Evolutionary conservation across 768 basidiomycete species (phyloP).

Genomic region (Piloderma croceum): DNA sequence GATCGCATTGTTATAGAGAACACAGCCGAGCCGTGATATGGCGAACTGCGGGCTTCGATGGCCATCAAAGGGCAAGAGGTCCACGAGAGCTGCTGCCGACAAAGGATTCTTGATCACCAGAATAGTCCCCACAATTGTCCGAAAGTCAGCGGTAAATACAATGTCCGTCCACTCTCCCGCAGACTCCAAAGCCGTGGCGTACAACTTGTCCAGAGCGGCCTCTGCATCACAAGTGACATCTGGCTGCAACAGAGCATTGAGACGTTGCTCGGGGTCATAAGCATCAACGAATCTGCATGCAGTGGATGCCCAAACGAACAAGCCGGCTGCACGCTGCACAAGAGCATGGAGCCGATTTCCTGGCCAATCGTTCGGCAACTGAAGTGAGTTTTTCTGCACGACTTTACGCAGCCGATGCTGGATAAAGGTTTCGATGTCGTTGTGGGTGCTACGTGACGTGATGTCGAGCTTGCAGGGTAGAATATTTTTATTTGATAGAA

Average conservation of each 20-base stretch:
- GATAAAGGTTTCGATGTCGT: not conserved
- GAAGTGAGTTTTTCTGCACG: not conserved
- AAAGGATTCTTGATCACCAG: too few species aligned
- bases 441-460: not conserved
- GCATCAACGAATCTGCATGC: conserved; percentile 11
- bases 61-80: too few species aligned
- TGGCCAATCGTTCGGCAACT: conserved; percentile 21
- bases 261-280: not conserved
- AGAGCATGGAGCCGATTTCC: conserved; percentile 18
- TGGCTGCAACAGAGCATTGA: not conserved
- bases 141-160: too few species aligned
- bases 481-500: conserved; percentile 12
- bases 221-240: too few species aligned
- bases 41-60: too few species aligned
- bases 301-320: conserved; percentile 30
- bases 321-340: conserved; percentile 9
- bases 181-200: too few species aligned
- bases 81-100: too few species aligned
- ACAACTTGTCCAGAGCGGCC: too few species aligned
- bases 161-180: too few species aligned
- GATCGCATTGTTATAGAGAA: too few species aligned
- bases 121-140: too few species aligned
- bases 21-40: too few species aligned
- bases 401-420: not conserved
- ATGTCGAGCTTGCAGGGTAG: not conserved